A percentile compares a stretch with the other conserved stretches of the same genome.
Conservation (phyloP, 2,329 filamentous ascomycete genomes). For the Nakataea oryzae region DNA sequence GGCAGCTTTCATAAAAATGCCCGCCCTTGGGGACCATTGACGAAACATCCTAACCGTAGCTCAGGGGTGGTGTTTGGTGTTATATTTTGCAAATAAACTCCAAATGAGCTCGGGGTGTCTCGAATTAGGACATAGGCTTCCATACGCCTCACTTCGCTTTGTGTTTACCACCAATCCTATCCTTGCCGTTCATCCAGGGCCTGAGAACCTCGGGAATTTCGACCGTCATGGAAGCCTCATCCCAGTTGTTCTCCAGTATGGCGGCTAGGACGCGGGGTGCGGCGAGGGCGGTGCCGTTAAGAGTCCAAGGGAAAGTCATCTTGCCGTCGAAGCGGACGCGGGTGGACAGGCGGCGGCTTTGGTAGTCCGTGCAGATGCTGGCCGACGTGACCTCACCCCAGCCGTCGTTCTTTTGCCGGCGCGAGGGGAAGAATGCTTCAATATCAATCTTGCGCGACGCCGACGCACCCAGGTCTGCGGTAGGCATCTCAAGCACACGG, state of each 20-base stretch:
- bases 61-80: background rate
- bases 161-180: slow-evolving; percentile 44
- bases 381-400: slow-evolving; percentile 93
- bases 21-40: background rate
- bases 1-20: too few species aligned
- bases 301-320: slow-evolving; percentile 71
- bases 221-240: slow-evolving; percentile 57
- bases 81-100: background rate
- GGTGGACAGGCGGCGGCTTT: slow-evolving; percentile 72
- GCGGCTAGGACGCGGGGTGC: slow-evolving; percentile 84
- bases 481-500: slow-evolving; percentile 87
- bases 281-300: slow-evolving; percentile 90
- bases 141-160: background rate
- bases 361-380: slow-evolving; percentile 91
- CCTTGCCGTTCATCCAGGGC: slow-evolving; percentile 72
- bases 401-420: slow-evolving; percentile 48
- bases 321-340: slow-evolving; percentile 50
- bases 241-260: slow-evolving; percentile 83
- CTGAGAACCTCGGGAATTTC: slow-evolving; percentile 68
- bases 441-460: slow-evolving; percentile 85
- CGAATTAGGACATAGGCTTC: too few species aligned
- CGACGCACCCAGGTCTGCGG: slow-evolving; percentile 77
- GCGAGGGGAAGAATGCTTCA: slow-evolving; percentile 85
- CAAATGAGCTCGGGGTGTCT: background rate
- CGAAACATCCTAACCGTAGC: background rate